phyloP scores from a whole-genome alignment of 2,329 filamentous ascomycete species.

The Coniochaeta hoffmannii region DNA sequence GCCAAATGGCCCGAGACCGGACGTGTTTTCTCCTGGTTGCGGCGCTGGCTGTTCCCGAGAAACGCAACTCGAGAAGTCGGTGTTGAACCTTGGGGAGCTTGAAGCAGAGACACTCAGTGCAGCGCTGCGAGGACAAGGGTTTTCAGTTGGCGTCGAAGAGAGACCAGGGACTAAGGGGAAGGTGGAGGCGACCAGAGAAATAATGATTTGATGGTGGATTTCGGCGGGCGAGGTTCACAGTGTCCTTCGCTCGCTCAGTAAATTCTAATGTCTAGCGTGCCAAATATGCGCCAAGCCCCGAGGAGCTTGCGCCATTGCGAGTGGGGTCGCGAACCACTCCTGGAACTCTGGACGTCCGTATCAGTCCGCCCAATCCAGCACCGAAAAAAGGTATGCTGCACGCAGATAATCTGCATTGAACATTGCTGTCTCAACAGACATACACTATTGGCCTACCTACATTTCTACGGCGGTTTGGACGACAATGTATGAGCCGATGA shows the following conservation, averaged over 20 bases:
- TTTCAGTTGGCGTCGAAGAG: background rate
- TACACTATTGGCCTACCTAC: too few species aligned
- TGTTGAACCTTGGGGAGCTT: background rate
- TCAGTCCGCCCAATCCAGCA: too few species aligned
- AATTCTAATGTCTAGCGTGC: too few species aligned
- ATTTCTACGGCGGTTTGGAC: background rate
- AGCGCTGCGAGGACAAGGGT: background rate
- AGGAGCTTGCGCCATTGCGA: background rate
- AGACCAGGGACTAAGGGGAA: background rate
- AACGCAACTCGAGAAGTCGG: conserved; percentile 2
- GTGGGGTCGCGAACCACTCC: too few species aligned
- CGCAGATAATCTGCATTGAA: too few species aligned
- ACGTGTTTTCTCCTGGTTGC: background rate
- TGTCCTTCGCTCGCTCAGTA: too few species aligned
- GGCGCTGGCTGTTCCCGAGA: background rate
- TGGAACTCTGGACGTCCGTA: too few species aligned
- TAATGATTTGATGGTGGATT: background rate
- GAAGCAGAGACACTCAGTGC: conserved; percentile 1
- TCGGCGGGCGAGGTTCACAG: background rate
- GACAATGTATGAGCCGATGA: background rate
- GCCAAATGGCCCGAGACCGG: background rate
- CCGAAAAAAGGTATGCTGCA: too few species aligned
- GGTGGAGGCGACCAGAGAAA: background rate
- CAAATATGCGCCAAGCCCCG: background rate
- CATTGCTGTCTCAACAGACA: too few species aligned